Evolutionary conservation across 306 rosid species (phyloP), one percentile per base, ranked within the genome.

Genomic region (Acacia confusa): DNA sequence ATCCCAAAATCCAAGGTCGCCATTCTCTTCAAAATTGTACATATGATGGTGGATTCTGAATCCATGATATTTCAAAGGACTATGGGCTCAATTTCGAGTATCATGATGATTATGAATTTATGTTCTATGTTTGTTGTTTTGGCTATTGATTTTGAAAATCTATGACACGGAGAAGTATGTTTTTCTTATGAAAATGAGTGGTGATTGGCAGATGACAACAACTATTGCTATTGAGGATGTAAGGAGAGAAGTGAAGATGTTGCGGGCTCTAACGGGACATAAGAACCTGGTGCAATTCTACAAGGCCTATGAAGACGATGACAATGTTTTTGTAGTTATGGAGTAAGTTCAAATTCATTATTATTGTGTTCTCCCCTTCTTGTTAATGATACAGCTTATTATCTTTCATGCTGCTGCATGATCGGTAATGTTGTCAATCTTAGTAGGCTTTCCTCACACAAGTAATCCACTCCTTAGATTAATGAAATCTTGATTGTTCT

Each of bases 1-100:
- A 88, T 90, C 45, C 92, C 94, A 24, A 90, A 90, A 85, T 83
- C 94, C 4, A 90, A 90, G 94, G 94, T 88, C 65, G 36, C 76
- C 4, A 13, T 41, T 78, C 40, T 53, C 6, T 7, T 64, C 0
- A 15, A 27, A 27, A 27, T 27, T 61, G 20, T 27, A 61, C 28
- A 27, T 60, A 5, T 16, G 22, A 30, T 64, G 41, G 22, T 64
- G 70, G 22, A 28, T 64, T 64, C 22, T 13, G 19, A 61, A 61
- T 27, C 68, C 36, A 61, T 61, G 68, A 61, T 61, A 61, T 27
- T 61, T 61, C 68, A 48, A 7, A 24, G 13, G 28, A 28, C 60
- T 41, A 50, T 65, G 55, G 27, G 64, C 30, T 30, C 60, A 40
- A 43, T 44, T 40, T 72, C 61, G 58, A 16, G 50, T 34, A 20